Evolutionary conservation across 352 stramenopile species (phyloP).

Genomic region (Sclerospora graminicola): DNA sequence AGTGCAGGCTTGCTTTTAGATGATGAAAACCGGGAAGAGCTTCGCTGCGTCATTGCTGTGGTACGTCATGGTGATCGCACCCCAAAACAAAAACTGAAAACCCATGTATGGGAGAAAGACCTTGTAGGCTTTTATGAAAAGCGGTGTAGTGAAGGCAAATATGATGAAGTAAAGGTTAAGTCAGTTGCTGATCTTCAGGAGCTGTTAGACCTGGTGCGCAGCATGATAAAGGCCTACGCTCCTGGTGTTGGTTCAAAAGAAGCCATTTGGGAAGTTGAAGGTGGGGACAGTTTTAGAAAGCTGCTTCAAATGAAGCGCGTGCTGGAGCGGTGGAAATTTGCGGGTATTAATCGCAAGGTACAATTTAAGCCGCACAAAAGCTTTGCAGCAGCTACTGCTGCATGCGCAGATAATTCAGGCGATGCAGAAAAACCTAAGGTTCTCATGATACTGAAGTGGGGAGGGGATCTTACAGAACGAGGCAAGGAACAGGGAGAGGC

Average conservation of each 20-base stretch:
- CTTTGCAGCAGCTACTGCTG: conserved; percentile 30
- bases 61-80: conserved; percentile 98
- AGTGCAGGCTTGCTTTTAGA: conserved; percentile 32
- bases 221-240: conserved; percentile 73
- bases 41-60: conserved; percentile 98
- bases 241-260: conserved; percentile 71
- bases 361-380: conserved; percentile 76
- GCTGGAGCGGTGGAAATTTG: conserved; percentile 94
- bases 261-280: conserved; percentile 76
- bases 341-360: conserved; percentile 96
- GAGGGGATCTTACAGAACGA: conserved; percentile 96
- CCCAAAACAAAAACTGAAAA: conserved; percentile 99
- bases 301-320: conserved; percentile 94
- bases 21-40: conserved; percentile 88
- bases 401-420: conserved; percentile 10
- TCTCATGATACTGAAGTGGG: conserved; percentile 99
- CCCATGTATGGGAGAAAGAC: conserved; percentile 77
- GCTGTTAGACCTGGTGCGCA: conserved; percentile 69
- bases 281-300: conserved; percentile 87
- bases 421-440: conserved; percentile 75
- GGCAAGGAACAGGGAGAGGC: conserved; percentile 93
- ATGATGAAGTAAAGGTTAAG: conserved; percentile 82
- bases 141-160: conserved; percentile 54
- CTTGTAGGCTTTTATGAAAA: conserved; percentile 81
- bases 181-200: conserved; percentile 71